Conservation (phyloP, 1,139 yeast genomes). For the Candida sojae region DNA sequence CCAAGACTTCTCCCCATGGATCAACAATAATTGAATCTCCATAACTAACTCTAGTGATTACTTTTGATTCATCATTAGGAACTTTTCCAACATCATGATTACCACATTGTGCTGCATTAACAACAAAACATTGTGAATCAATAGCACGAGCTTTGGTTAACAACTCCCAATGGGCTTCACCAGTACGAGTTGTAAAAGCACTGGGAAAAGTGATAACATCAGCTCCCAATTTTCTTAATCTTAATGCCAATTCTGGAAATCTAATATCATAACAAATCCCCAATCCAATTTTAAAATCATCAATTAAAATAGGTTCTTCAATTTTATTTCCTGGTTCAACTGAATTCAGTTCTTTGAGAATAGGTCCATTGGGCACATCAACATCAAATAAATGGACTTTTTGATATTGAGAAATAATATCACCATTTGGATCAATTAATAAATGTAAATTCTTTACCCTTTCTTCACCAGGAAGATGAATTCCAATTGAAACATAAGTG, state of each 20-base stretch:
- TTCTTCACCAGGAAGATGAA: constrained; percentile 67
- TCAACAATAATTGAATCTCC: constrained; percentile 86
- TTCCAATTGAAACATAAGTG: constrained; percentile 56
- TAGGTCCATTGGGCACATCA: constrained; percentile 73
- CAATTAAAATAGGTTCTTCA: constrained; percentile 50
- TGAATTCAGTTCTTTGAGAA: constrained; percentile 71
- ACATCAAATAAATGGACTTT: constrained; percentile 91
- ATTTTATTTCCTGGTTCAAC: constrained; percentile 75
- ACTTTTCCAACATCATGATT: constrained; percentile 55
- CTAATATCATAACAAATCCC: constrained; percentile 87
- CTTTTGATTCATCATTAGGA: constrained; percentile 29
- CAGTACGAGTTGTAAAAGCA: constrained; percentile 90
- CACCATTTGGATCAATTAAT: constrained; percentile 69
- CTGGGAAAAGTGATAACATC: constrained; percentile 80
- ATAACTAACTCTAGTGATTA: constrained; percentile 57
- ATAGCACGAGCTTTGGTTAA: constrained; percentile 83
- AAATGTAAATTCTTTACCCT: constrained; percentile 71
- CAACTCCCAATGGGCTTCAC: constrained; percentile 86
- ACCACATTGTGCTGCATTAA: constrained; percentile 93
- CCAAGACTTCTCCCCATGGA: constrained; percentile 87
- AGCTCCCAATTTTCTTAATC: constrained; percentile 72
- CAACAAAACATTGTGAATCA: constrained; percentile 82
- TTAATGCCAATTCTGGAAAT: constrained; percentile 78
- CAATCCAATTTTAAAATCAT: constrained; percentile 61
- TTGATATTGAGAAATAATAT: constrained; percentile 67